A percentile compares a stretch with the other conserved stretches of the same genome.
Conservation (phyloP, 148 eudicot species). For the Pouteria glomerata region DNA sequence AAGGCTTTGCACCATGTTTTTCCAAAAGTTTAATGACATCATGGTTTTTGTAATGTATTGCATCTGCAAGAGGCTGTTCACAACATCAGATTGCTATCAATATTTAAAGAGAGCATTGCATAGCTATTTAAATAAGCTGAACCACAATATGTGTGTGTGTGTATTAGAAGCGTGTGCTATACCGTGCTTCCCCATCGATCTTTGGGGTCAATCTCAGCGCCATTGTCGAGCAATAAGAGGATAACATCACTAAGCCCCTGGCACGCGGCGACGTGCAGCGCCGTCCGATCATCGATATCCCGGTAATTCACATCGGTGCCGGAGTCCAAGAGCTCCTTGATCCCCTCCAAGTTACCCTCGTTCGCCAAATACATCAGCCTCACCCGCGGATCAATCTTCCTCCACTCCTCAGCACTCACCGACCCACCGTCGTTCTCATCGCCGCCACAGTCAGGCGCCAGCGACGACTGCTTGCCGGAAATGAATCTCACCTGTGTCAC, state of each 20-base stretch:
- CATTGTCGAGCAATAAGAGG: conserved; percentile 42
- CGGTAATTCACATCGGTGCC: conserved; percentile 62
- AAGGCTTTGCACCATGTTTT: conserved; percentile 76
- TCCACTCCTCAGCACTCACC: conserved; percentile 15
- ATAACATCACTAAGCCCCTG: conserved; percentile 69
- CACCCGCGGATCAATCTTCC: conserved; percentile 44
- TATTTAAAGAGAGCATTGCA: too few species aligned
- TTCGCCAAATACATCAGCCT: conserved; percentile 66
- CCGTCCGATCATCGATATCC: conserved; percentile 77
- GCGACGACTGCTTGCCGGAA: conserved; percentile 67
- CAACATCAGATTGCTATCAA: conserved; percentile 18
- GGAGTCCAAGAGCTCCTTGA: conserved; percentile 53
- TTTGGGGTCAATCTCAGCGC: conserved; percentile 64
- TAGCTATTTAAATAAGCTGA: too few species aligned
- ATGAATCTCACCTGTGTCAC: conserved; percentile 33
- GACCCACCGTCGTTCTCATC: conserved; percentile 17
- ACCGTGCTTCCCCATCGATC: conserved; percentile 99
- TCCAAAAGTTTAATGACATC: conserved; percentile 77
- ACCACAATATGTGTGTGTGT: too few species aligned
- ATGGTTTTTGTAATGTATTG: conserved; percentile 80
- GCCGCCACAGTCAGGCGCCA: conserved; percentile 27
- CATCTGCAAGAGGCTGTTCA: conserved; percentile 98
- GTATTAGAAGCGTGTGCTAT: conserved; percentile 2
- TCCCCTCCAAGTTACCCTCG: conserved; percentile 72
- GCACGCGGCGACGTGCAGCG: conserved; percentile 83